Evolutionary conservation across 140 eudicot species (phyloP).

Genomic region (Ambrosia hybrid): DNA sequence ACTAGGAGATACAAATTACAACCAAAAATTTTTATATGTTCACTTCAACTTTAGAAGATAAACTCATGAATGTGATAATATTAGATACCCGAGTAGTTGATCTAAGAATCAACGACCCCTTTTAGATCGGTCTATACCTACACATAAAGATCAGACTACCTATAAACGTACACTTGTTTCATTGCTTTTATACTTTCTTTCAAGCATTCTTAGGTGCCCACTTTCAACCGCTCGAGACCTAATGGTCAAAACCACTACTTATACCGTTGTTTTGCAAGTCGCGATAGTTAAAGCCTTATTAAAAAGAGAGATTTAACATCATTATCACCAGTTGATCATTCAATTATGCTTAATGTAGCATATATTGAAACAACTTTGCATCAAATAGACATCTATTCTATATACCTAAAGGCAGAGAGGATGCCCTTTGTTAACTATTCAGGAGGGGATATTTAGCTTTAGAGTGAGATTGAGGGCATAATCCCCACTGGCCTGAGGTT

Average conservation of each 20-base stretch:
- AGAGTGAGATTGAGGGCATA: constrained; percentile 32
- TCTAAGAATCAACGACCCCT: neutral
- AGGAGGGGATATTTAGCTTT: constrained; percentile 37
- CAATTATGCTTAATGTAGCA: constrained; percentile 15
- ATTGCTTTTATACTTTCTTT: neutral
- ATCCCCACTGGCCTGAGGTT: constrained; percentile 44
- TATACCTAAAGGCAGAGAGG: constrained; percentile 19
- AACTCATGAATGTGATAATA: too few species aligned
- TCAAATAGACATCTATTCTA: constrained; percentile 31
- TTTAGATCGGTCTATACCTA: neutral
- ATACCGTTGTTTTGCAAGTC: constrained; percentile 1
- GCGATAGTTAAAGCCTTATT: neutral
- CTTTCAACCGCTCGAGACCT: neutral
- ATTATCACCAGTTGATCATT: constrained; percentile 16
- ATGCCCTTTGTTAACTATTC: constrained; percentile 36
- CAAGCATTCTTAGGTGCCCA: neutral
- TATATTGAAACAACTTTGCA: constrained; percentile 28
- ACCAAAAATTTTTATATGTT: neutral
- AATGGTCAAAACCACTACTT: neutral
- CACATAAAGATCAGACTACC: neutral
- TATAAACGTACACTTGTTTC: neutral
- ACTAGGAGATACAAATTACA: too few species aligned
- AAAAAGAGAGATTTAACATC: constrained; percentile 13
- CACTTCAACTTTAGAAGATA: neutral
- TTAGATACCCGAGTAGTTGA: neutral